Conservation (phyloP, 768 basidiomycete species). For the Lepiota venenata region DNA sequence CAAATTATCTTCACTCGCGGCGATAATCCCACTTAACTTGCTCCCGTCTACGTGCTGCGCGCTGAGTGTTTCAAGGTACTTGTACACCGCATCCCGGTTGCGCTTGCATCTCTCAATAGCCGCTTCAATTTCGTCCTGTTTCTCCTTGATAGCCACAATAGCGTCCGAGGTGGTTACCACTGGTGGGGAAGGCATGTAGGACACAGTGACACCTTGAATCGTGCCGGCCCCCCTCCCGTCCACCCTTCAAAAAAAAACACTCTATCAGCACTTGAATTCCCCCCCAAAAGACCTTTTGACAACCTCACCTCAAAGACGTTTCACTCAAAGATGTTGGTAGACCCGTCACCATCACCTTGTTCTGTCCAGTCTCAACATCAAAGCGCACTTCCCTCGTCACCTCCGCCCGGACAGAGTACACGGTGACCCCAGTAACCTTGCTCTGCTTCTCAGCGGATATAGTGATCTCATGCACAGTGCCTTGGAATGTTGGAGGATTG, state of each 20-base stretch:
- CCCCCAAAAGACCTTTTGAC: background rate
- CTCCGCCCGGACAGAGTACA: constrained; percentile 36
- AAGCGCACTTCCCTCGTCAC: constrained; percentile 32
- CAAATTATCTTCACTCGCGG: constrained; percentile 19
- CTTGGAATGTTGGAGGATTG: constrained; percentile 11
- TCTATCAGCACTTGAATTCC: background rate
- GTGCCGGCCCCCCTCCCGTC: constrained; percentile 40
- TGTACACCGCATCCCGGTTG: constrained; percentile 24
- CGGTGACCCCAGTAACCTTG: constrained; percentile 29
- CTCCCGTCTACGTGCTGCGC: constrained; percentile 25
- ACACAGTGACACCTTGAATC: constrained; percentile 41
- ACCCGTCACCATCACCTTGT: constrained; percentile 32
- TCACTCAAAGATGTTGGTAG: constrained; percentile 33
- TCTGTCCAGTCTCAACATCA: constrained; percentile 32
- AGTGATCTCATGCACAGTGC: constrained; percentile 16
- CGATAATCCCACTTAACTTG: constrained; percentile 24
- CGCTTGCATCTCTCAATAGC: constrained; percentile 27
- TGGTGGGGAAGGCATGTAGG: constrained; percentile 14
- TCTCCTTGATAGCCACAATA: constrained; percentile 21
- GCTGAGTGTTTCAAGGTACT: constrained; percentile 29
- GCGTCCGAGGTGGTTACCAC: constrained; percentile 21
- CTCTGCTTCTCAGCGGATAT: constrained; percentile 26
- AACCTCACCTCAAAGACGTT: constrained; percentile 34
- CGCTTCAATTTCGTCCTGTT: constrained; percentile 21
- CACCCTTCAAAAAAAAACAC: constrained; percentile 27